Evolutionary conservation across 345 rosid genomes (phyloP), one percentile per base, ranked within the genome.

Genomic region (Geranium rotundifolium): DNA sequence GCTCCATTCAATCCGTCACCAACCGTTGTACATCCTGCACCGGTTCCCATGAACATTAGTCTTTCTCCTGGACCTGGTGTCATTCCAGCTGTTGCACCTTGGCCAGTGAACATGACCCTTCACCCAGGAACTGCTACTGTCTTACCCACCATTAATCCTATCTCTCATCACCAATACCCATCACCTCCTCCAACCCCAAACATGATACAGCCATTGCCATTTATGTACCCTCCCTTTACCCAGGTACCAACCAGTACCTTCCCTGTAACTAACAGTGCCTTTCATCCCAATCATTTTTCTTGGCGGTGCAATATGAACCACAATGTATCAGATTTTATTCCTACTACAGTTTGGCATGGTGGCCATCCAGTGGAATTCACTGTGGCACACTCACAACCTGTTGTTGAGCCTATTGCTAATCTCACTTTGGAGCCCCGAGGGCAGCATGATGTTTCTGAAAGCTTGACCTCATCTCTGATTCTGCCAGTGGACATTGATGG

Each of bases 141-240:
- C 60, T 67, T 84, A 62, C 69, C 80, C 9, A 19, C 79, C 15
- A 72, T 79, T 61, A 72, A 71, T 72, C 80, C 91, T 64, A 57
- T 79, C 56, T 74, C 83, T 5, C 89, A 79, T 69, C 87, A 77
- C 54, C 78, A 80, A 54, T 89, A 80, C 67, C 87, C 95, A 16
- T 89, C 97, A 67, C 87, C 97, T 68, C 96, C 96, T 63, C 75
- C 87, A 73, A 87, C 91, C 54, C 91, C 95, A 71, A 93, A 79
- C 80, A 74, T 90, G 89, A 81, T 93, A 77, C 97, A 81, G 65
- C 82, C 91, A 58, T 76, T 90, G 79, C 86, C 95, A 52, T 88
- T 83, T 70, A 72, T 93, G 62, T 88, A 82, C 78, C 96, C 96
- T 76, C 85, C 90, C 59, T 86, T 77, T 78, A 69, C 79, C 67